These are phyloP conservation scores for Boletus eberwhitei DNA, from an alignment of 768 basidiomycete species.

Conservation along the genomic window DNA sequence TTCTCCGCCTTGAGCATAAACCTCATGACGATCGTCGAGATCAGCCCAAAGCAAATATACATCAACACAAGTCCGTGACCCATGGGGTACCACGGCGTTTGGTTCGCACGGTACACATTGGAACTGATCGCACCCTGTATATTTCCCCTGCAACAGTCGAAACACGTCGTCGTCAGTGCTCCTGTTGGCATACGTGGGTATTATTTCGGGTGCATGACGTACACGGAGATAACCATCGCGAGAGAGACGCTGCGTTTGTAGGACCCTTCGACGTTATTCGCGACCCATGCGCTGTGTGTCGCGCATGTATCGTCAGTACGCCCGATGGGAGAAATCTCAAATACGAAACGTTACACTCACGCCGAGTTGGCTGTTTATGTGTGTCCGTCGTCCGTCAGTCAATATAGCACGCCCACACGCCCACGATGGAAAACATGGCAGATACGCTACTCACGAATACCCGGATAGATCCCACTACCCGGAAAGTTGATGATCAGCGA, in stretches of 20 bases:
- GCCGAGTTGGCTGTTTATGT: constrained; percentile 50
- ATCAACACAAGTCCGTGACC: constrained; percentile 62
- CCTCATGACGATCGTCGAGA: constrained; percentile 42
- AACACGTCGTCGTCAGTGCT: background rate
- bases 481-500: background rate
- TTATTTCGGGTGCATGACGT: constrained; percentile 15
- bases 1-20: constrained; percentile 57
- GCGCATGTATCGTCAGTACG: constrained; percentile 1
- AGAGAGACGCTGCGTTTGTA: constrained; percentile 74
- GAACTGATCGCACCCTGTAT: constrained; percentile 75
- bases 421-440: background rate
- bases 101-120: constrained; percentile 68
- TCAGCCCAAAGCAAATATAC: constrained; percentile 66
- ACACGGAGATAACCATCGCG: constrained; percentile 68
- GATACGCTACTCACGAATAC: constrained; percentile 50
- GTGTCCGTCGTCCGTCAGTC: background rate
- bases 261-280: constrained; percentile 71
- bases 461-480: constrained; percentile 72
- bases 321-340: background rate
- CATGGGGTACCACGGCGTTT: constrained; percentile 67
- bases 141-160: constrained; percentile 48
- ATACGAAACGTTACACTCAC: constrained; percentile 31
- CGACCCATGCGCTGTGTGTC: constrained; percentile 46
- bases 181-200: background rate
- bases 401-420: background rate